Evolutionary conservation across 805 yeast genomes (phyloP), one percentile per base, ranked within the genome.

Genomic region (Myxozyma sirexii): DNA sequence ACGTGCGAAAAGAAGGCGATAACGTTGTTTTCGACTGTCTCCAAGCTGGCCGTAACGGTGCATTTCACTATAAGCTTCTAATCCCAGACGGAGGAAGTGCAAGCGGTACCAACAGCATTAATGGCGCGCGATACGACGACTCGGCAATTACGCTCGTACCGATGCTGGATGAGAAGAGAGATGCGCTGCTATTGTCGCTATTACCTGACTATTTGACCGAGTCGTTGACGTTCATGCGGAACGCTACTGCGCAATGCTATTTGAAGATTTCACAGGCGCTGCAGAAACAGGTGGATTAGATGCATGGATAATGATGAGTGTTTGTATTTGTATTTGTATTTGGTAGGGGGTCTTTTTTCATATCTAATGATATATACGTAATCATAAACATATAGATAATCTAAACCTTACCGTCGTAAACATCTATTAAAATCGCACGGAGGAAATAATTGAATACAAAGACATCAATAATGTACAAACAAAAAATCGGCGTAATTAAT

Each of bases 131-230:
- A n/a, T 66, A 60, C 7, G 67, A 63, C n/a, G 53, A 62, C 21
- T 52, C 56, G 6, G 68, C 59, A 8, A 37, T 69, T 29, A 69
- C 68, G 7, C 65, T 63, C 38, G 57, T 56, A 6, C 72, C 72
- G 5, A 43, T 59, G 44, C 47, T 66, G 7, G 72, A 68, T n/a
- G 61, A 52, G 33, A 46, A 55, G 35, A 50, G 64, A 4, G 70
- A 69, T 33, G 62, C 54, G 13, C 53, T 56, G 38, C 35, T 68
- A 49, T 26, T 58, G 26, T 35, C 56, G 17, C 54, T 67, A 6
- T 41, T 69, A 29, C 72, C 72, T 8, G 67, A 63, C 31, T 69
- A 70, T 43, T 63, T 69, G 31, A 60, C 67, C 27, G 72, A 69
- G 47, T 66, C 72, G 21, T 37, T 70, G 42, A 60, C 69, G 24